Percentiles rank a stretch among this genome's conserved stretches.
Conservation (phyloP, 73 alveolate species). For the Paramecium sexaurelia region DNA sequence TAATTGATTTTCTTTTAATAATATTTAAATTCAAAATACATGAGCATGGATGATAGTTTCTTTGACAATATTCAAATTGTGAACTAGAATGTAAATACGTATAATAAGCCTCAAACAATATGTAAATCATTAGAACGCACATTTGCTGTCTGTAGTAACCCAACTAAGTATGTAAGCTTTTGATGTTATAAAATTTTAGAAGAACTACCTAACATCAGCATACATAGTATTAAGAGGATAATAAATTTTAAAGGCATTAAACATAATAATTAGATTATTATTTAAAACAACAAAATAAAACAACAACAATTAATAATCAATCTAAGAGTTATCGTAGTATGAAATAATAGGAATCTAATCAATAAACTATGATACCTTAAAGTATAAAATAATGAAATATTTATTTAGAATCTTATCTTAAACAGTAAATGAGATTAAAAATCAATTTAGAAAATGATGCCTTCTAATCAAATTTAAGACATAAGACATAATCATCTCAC, state of each 20-base stretch:
- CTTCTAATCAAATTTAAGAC: neutral
- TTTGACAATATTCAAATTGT: neutral
- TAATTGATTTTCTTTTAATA: constrained; percentile 23
- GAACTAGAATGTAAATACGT: neutral
- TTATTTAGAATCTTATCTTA: constrained; percentile 9
- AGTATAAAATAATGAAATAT: neutral
- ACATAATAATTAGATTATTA: neutral
- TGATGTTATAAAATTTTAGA: neutral
- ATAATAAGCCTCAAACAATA: neutral
- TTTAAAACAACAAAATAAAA: constrained; percentile 6
- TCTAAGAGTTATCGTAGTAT: constrained; percentile 1
- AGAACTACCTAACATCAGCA: neutral
- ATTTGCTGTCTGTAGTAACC: constrained; percentile 33
- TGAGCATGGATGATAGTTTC: neutral
- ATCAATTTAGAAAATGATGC: constrained; percentile 33
- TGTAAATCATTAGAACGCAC: neutral
- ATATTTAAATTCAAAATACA: neutral
- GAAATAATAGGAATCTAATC: neutral
- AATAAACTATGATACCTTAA: neutral
- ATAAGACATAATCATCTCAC: constrained; percentile 33
- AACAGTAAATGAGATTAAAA: neutral
- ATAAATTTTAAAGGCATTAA: neutral
- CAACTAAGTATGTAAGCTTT: neutral
- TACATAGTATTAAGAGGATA: neutral
- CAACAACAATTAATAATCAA: neutral